These are phyloP conservation scores for Teratosphaeria epicoccoides DNA, from an alignment of 2,329 filamentous ascomycete genomes.

Conservation along the genomic window DNA sequence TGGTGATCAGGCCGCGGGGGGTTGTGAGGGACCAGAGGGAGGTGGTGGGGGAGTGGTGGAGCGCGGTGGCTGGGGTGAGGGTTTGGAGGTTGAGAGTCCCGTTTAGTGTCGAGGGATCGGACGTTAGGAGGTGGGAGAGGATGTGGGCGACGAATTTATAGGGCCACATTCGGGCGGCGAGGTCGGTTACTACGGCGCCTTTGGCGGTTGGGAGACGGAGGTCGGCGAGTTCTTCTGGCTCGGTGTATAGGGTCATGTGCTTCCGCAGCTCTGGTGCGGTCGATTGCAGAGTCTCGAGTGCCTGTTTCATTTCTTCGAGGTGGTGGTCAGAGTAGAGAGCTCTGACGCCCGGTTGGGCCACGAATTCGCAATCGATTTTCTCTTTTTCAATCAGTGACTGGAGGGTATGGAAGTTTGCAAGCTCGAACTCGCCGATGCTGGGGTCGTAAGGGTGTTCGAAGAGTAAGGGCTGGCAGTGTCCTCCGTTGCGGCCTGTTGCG, in stretches of 20 bases:
- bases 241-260: conserved; percentile 30
- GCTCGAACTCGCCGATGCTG: conserved; percentile 56
- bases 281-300: conserved; percentile 42
- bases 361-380: conserved; percentile 60
- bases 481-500: conserved; percentile 61
- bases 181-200: conserved; percentile 54
- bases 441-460: conserved; percentile 48
- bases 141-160: conserved; percentile 73
- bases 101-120: conserved; percentile 7
- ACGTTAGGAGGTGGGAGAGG: conserved; percentile 48
- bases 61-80: conserved; percentile 48
- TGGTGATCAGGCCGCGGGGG: conserved; percentile 52
- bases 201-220: conserved; percentile 45
- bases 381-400: conserved; percentile 46
- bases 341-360: conserved; percentile 51
- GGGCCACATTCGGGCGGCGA: conserved; percentile 65
- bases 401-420: conserved; percentile 55
- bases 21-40: conserved; percentile 54
- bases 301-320: conserved; percentile 41
- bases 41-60: conserved; percentile 16
- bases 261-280: conserved; percentile 47
- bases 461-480: conserved; percentile 63
- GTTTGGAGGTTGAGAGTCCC: conserved; percentile 61
- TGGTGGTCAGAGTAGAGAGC: conserved; percentile 48
- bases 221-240: conserved; percentile 36